Evolutionary conservation across 805 yeast species (phyloP), one percentile per base, ranked within the genome.

Genomic region (Candida berthetii): DNA sequence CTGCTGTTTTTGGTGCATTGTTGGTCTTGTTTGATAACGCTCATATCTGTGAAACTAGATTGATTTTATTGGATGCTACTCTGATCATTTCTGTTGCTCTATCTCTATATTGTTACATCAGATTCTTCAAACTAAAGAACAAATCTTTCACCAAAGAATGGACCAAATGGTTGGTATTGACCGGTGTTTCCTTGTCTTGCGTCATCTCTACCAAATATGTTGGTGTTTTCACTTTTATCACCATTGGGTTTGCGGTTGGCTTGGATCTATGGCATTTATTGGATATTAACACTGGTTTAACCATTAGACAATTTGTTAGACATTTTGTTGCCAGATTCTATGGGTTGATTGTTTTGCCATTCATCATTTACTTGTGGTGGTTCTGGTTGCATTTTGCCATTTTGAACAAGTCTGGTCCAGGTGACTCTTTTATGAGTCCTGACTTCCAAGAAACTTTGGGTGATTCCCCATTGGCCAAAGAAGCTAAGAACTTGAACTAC

Each of bases 151-250:
- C 85, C 14, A 50, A 50, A 33, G 48, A 68, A 42, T 93, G 99
- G 99, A 86, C 93, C 81, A 65, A 68, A 38, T 93, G 99, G 99
- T 72, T 93, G 37, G 58, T 72, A 22, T 62, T 77, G 36, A 91
- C 98, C 6, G 99, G 99, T 32, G 68, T 87, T 8, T 72, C 91
- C 1, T 73, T 93, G 44, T 87, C 97, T 0, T 81, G 91, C 59
- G 97, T 93, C 27, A 91, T 93, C 45, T 85, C 96, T 36, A 93
- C 97, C 43, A 93, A 93, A 60, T 90, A 93, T 62, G 96, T 93
- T 35, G 99, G 99, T 62, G 84, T 85, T 8, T 84, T 93, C 70
- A 89, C 98, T 1, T 93, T 83, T 61, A 72, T 82, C 38, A 78
- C 95, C 40, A 78, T 93, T 50, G 99, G 99, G 27, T 62, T 78